phyloP scores from a whole-genome alignment of 345 rosid genomes.

The Syzygium grande region DNA sequence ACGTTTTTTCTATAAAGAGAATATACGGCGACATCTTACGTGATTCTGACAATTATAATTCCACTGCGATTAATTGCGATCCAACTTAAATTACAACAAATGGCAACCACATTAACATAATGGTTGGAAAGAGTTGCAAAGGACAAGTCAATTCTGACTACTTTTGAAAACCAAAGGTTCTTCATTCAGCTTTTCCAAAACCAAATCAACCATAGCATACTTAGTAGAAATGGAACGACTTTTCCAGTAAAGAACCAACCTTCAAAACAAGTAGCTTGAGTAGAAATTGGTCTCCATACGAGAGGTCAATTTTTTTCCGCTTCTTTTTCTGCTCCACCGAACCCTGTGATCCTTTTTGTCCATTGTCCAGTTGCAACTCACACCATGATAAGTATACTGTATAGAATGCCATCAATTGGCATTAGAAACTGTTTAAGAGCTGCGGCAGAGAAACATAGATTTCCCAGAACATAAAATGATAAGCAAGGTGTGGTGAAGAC shows the following conservation, averaged over 20 bases:
- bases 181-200: neutral
- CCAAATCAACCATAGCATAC: neutral
- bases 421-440: neutral
- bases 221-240: neutral
- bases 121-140: neutral
- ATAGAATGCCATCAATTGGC: conserved; percentile 12
- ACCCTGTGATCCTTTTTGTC: conserved; percentile 4
- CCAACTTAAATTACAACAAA: neutral
- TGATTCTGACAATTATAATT: no score
- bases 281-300: conserved; percentile 53
- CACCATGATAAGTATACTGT: conserved; percentile 8
- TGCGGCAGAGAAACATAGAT: neutral
- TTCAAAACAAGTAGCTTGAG: conserved; percentile 28
- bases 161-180: neutral
- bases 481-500: neutral
- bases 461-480: neutral
- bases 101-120: neutral
- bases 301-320: conserved; percentile 18
- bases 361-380: neutral
- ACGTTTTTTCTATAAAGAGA: no score
- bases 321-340: conserved; percentile 23
- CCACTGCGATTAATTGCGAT: no score
- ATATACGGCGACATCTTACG: no score
- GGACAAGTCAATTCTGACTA: neutral
- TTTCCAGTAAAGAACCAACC: conserved; percentile 27